A percentile compares a stretch with the other conserved stretches of the same genome.
These are phyloP conservation scores for Beauveria varroae DNA, from an alignment of 2,329 filamentous ascomycete species.

Conservation along the genomic window DNA sequence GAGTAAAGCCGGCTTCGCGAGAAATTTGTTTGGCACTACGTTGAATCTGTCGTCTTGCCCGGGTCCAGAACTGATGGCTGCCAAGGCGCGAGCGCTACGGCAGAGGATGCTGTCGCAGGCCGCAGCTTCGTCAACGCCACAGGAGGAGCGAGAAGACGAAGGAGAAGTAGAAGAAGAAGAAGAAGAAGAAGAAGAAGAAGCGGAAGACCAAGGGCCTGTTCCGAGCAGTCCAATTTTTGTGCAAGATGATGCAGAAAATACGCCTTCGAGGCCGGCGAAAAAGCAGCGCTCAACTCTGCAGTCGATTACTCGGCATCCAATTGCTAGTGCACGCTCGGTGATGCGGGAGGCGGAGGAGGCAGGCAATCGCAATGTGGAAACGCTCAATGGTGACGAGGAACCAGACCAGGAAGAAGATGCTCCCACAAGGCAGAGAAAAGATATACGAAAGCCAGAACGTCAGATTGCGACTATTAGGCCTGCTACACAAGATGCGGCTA, in stretches of 20 bases:
- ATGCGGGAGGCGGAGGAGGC: background rate
- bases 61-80: slow-evolving; percentile 9
- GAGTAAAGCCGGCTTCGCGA: slow-evolving; percentile 26
- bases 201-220: background rate
- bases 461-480: background rate
- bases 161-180: background rate
- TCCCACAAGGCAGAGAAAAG: background rate
- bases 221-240: slow-evolving; percentile 2
- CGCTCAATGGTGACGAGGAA: background rate
- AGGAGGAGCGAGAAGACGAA: background rate
- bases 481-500: background rate
- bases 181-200: background rate
- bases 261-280: background rate
- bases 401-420: background rate
- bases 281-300: background rate
- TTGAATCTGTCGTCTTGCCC: slow-evolving; percentile 23
- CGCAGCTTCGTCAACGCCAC: background rate
- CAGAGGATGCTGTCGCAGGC: slow-evolving; percentile 16
- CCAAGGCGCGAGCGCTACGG: slow-evolving; percentile 15
- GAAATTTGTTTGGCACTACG: slow-evolving; percentile 27
- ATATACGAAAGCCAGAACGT: background rate
- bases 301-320: background rate
- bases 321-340: background rate
- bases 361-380: background rate
- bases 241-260: background rate